Percentiles rank a stretch among this genome's conserved stretches.
These are phyloP conservation scores for Pseudevernia furfuracea DNA, from an alignment of 495 filamentous ascomycete genomes.

Conservation along the genomic window DNA sequence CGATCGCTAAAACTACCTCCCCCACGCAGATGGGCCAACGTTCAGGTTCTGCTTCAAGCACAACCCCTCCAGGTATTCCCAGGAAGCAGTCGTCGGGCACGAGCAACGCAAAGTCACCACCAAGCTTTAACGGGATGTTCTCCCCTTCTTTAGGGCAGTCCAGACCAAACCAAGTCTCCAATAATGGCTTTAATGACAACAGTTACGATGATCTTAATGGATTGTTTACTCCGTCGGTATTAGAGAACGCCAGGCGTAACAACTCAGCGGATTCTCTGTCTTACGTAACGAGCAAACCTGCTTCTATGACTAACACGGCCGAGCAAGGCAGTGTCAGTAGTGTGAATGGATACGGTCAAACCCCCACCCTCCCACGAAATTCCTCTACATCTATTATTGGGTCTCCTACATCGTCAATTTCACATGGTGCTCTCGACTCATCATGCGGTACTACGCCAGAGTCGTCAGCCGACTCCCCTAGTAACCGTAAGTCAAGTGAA, in stretches of 20 bases:
- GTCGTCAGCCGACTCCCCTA: slow-evolving; percentile 51
- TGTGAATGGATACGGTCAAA: slow-evolving; percentile 20
- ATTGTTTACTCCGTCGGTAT: slow-evolving; percentile 42
- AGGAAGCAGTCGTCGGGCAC: slow-evolving; percentile 28
- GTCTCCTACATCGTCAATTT: slow-evolving; percentile 56
- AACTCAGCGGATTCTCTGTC: slow-evolving; percentile 24
- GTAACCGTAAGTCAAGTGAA: slow-evolving; percentile 23
- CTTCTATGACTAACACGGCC: slow-evolving; percentile 9
- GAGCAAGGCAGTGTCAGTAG: slow-evolving; percentile 18
- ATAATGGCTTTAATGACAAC: slow-evolving; percentile 32
- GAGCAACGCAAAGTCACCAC: slow-evolving; percentile 6
- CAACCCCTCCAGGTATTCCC: slow-evolving; percentile 24
- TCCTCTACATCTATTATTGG: slow-evolving; percentile 33
- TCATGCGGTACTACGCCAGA: slow-evolving; percentile 80
- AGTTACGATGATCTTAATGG: slow-evolving; percentile 34
- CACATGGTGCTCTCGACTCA: slow-evolving; percentile 40
- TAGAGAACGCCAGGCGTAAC: slow-evolving; percentile 30
- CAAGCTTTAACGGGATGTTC: slow-evolving; percentile 13
- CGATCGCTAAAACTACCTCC: slow-evolving; percentile 26
- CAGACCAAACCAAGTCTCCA: slow-evolving; percentile 5
- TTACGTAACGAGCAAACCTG: slow-evolving; percentile 11
- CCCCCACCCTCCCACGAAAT: slow-evolving; percentile 19
- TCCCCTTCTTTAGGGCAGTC: slow-evolving; percentile 5
- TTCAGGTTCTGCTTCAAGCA: slow-evolving; percentile 26
- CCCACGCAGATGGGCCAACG: slow-evolving; percentile 23